phyloP scores from a whole-genome alignment of 495 filamentous ascomycete genomes.

The Penicillium coprophilum region DNA sequence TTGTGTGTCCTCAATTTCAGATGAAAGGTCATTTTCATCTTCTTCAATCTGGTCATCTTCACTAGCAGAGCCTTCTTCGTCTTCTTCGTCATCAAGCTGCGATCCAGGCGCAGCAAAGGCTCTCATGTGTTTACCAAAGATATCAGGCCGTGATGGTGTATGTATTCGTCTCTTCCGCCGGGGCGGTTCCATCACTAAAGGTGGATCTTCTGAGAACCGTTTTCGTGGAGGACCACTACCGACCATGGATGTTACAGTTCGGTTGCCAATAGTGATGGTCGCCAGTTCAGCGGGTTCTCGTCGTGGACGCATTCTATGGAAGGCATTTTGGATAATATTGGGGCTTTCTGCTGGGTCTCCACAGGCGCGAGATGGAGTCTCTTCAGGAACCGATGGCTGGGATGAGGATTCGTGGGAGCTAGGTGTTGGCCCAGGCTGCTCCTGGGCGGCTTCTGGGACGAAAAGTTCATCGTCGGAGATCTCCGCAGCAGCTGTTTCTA shows the following conservation, averaged over 20 bases:
- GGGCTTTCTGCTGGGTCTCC: constrained; percentile 33
- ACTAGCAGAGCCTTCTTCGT: constrained; percentile 28
- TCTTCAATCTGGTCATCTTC: constrained; percentile 36
- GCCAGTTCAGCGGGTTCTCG: constrained; percentile 68
- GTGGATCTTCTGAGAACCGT: constrained; percentile 26
- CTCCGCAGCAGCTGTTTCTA: constrained; percentile 7
- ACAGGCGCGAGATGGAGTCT: constrained; percentile 11
- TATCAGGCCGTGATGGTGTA: constrained; percentile 43
- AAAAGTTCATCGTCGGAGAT: neutral
- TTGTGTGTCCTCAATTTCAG: constrained; percentile 18
- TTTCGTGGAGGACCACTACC: constrained; percentile 50
- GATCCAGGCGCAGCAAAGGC: constrained; percentile 73
- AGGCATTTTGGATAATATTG: constrained; percentile 60
- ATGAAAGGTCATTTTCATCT: constrained; percentile 27
- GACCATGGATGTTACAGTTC: constrained; percentile 65
- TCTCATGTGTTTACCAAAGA: constrained; percentile 67
- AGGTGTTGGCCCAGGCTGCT: constrained; percentile 10
- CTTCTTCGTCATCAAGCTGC: constrained; percentile 35
- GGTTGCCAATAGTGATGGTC: constrained; percentile 85
- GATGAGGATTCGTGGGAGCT: constrained; percentile 8
- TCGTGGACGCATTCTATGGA: constrained; percentile 65
- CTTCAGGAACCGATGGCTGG: constrained; percentile 16
- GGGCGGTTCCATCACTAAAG: constrained; percentile 14
- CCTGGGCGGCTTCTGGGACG: neutral
- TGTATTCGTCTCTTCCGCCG: constrained; percentile 39